Percentiles rank a stretch among this genome's conserved stretches.
Conservation (phyloP, 139 green algal genomes). For the Chlamydomonas eustigma region DNA sequence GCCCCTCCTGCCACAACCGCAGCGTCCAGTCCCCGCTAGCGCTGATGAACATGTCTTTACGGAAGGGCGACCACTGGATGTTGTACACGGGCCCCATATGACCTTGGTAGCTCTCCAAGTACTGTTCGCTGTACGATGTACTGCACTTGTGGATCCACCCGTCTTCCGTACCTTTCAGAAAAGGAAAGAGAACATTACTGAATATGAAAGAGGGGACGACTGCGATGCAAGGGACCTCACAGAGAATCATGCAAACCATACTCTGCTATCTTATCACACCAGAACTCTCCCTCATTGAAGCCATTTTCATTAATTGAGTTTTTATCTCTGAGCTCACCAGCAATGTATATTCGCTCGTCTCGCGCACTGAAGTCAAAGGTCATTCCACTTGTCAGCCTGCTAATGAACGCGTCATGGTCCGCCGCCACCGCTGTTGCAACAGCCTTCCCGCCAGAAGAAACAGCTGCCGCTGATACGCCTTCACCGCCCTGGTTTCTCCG, state of each 20-base stretch:
- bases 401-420: conserved; percentile 71
- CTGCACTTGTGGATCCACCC: conserved; percentile 81
- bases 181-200: conserved; percentile 9
- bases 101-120: conserved; percentile 68
- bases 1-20: conserved; percentile 67
- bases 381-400: conserved; percentile 65
- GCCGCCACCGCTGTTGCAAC: background rate
- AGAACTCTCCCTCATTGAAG: no score
- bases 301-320: no score
- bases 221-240: no score
- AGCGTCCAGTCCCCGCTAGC: conserved; percentile 76
- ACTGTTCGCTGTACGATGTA: conserved; percentile 78
- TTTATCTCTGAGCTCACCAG: no score
- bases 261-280: no score
- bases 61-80: conserved; percentile 74
- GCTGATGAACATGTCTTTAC: conserved; percentile 64
- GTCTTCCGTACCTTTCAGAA: conserved; percentile 77
- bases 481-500: conserved; percentile 13
- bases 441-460: background rate
- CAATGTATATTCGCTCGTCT: conserved; percentile 68
- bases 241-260: no score
- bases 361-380: conserved; percentile 73
- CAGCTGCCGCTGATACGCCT: background rate
- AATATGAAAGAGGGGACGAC: no score
- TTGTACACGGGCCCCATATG: conserved; percentile 78